These are phyloP conservation scores for Chlorophyllum brunneum DNA, from an alignment of 768 basidiomycete species.

Conservation along the genomic window DNA sequence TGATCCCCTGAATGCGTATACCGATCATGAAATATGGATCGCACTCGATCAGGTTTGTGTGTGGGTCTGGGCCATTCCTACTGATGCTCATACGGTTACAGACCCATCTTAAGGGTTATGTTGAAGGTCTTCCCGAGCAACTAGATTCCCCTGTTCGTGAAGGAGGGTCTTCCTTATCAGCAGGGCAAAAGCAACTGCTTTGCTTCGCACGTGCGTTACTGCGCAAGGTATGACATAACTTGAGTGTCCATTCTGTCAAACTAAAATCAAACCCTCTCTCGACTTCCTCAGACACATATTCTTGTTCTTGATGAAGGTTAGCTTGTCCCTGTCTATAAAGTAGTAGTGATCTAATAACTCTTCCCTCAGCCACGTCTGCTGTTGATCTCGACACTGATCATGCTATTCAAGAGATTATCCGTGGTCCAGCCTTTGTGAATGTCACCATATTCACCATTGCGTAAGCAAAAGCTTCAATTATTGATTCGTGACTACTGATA, in stretches of 20 bases:
- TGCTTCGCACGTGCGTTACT: conserved; percentile 87
- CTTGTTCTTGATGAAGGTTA: conserved; percentile 90
- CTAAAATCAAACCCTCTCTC: too few relatives aligned
- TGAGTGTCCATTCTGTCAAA: not conserved
- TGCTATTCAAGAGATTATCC: conserved; percentile 85
- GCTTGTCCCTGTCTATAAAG: not conserved
- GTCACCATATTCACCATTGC: conserved; percentile 88
- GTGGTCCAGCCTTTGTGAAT: conserved; percentile 69
- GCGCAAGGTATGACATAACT: conserved; percentile 47
- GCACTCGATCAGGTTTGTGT: conserved; percentile 64
- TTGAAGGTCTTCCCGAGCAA: conserved; percentile 59
- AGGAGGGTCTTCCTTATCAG: conserved; percentile 76
- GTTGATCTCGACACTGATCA: conserved; percentile 89
- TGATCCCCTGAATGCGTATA: conserved; percentile 73
- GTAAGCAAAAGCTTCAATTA: conserved; percentile 36
- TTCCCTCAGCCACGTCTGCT: conserved; percentile 68
- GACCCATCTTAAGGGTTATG: conserved; percentile 66
- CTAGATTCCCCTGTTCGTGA: conserved; percentile 74
- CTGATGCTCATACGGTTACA: conserved; percentile 23
- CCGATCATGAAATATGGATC: conserved; percentile 83
- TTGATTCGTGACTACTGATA: not conserved
- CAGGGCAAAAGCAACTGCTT: conserved; percentile 84
- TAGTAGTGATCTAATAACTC: not conserved
- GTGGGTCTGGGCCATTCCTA: not conserved
- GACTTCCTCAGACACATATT: conserved; percentile 78